phyloP scores from a whole-genome alignment of 163 green algal genomes.

The Scenedesmus sp. region DNA sequence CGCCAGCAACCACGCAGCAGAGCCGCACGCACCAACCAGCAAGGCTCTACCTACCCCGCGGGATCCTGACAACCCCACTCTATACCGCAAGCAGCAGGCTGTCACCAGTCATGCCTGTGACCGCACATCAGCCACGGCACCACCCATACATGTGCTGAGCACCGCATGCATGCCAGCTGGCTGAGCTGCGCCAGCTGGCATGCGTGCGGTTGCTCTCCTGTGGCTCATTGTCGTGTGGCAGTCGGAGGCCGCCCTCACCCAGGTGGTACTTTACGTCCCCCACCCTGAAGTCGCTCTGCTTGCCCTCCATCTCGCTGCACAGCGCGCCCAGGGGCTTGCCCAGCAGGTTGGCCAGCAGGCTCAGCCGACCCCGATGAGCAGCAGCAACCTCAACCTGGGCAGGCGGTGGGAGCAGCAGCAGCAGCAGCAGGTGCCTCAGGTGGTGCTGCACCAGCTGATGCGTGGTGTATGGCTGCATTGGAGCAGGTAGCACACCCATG shows the following conservation, averaged over 20 bases:
- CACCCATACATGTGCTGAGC: too few species aligned
- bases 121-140: too few species aligned
- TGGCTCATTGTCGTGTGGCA: too few species aligned
- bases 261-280: conserved; percentile 92
- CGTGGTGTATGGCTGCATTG: not conserved
- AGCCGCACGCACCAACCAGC: too few species aligned
- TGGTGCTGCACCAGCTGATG: not conserved
- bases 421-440: not conserved
- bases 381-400: conserved; percentile 38
- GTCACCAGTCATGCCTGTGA: too few species aligned
- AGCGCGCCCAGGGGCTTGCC: conserved; percentile 81
- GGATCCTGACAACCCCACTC: too few species aligned
- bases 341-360: conserved; percentile 85
- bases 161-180: too few species aligned
- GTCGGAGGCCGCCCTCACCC: conserved; percentile 70
- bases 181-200: too few species aligned
- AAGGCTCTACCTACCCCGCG: too few species aligned
- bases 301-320: conserved; percentile 79
- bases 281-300: conserved; percentile 66
- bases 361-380: conserved; percentile 76
- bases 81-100: too few species aligned
- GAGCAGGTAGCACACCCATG: not conserved
- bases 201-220: not conserved
- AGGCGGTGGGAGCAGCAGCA: conserved; percentile 39
- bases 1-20: too few species aligned